These are phyloP conservation scores for Otatea glauca DNA, from an alignment of 176 grass and related monocot genomes.

Conservation along the genomic window DNA sequence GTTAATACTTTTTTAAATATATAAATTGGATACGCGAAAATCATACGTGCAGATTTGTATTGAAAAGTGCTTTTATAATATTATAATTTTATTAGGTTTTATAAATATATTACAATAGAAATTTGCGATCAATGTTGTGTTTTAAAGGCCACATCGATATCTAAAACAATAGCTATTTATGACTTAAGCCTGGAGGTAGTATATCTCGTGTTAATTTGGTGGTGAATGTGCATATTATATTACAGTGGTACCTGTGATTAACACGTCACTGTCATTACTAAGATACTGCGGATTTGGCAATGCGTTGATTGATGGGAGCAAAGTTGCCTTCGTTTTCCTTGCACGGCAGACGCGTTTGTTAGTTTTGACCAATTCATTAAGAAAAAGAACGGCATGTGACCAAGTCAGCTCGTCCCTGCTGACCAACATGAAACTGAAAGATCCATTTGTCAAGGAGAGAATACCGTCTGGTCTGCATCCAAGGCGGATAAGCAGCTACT, in stretches of 20 bases:
- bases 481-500: not conserved
- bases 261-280: not conserved
- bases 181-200: no score
- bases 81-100: no score
- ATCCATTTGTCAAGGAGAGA: not conserved
- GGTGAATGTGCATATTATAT: not conserved
- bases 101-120: no score
- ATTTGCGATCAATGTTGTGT: no score
- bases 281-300: not conserved
- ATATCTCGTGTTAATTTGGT: no score
- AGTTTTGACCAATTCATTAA: not conserved
- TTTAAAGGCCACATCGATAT: no score
- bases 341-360: slow-evolving; percentile 5
- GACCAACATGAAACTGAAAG: not conserved
- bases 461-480: not conserved
- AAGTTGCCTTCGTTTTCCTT: not conserved
- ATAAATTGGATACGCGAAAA: no score
- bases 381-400: not conserved
- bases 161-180: no score
- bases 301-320: not conserved
- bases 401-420: slow-evolving; percentile 3
- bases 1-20: no score
- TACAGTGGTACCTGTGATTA: not conserved
- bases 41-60: no score
- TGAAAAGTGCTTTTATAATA: no score